A percentile compares a stretch with the other conserved stretches of the same genome.
These are phyloP conservation scores for Botrytis pseudocinerea DNA, from an alignment of 2,329 filamentous ascomycete genomes.

Conservation along the genomic window DNA sequence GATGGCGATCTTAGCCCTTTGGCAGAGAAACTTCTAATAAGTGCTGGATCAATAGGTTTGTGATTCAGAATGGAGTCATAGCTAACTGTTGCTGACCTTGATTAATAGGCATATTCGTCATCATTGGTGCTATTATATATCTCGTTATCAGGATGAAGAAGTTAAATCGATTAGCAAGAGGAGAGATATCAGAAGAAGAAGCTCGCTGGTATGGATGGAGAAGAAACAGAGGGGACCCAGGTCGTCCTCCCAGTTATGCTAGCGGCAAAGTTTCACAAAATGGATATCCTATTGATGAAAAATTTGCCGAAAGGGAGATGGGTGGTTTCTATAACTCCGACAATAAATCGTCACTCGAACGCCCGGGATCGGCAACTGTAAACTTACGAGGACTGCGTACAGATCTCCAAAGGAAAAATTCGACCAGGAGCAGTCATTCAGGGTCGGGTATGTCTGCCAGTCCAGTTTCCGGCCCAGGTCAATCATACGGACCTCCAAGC, in stretches of 20 bases:
- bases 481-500: constrained; percentile 1
- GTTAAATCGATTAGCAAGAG: constrained; percentile 31
- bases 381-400: constrained; percentile 8
- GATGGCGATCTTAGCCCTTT: constrained; percentile 30
- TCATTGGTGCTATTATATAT: constrained; percentile 34
- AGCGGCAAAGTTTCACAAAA: constrained; percentile 10
- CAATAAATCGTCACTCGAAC: constrained; percentile 8
- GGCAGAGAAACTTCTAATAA: constrained; percentile 37
- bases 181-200: constrained; percentile 30
- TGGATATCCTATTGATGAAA: constrained; percentile 18
- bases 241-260: constrained; percentile 21
- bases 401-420: constrained; percentile 19
- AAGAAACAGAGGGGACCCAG: constrained; percentile 26
- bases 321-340: constrained; percentile 8
- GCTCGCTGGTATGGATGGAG: constrained; percentile 36
- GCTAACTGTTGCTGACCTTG: constrained; percentile 1
- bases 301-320: constrained; percentile 14
- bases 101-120: constrained; percentile 37
- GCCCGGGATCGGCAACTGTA: constrained; percentile 13
- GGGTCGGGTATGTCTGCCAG: constrained; percentile 5
- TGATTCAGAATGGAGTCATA: neutral
- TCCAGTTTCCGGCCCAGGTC: constrained; percentile 10
- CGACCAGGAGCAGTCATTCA: constrained; percentile 12
- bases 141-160: constrained; percentile 35
- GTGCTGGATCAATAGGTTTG: constrained; percentile 37